Conservation (phyloP, 1,284 basidiomycete species). For the Pterulicium gracile region DNA sequence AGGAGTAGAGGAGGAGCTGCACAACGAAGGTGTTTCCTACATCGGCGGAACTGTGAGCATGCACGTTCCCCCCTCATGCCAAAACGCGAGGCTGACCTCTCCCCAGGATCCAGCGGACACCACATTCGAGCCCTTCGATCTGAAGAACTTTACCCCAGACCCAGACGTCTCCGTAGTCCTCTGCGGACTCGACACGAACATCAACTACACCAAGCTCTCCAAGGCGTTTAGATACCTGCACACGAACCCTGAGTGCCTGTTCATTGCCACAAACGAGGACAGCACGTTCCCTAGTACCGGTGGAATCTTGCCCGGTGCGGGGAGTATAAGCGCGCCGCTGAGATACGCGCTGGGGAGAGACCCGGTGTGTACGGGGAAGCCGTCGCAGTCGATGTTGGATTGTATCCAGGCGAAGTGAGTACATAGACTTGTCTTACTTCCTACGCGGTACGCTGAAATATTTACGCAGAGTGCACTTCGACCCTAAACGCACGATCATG, state of each 20-base stretch:
- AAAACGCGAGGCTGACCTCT: not conserved
- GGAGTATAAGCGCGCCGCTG: constrained; percentile 77
- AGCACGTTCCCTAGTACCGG: constrained; percentile 78
- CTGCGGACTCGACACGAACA: constrained; percentile 71
- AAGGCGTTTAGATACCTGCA: constrained; percentile 91
- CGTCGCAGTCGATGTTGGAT: constrained; percentile 86
- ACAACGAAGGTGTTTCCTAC: constrained; percentile 69
- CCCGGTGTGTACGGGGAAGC: constrained; percentile 86
- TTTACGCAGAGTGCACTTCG: constrained; percentile 62
- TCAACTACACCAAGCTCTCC: constrained; percentile 90
- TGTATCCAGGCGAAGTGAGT: constrained; percentile 89
- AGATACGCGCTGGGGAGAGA: constrained; percentile 61
- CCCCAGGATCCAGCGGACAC: constrained; percentile 74
- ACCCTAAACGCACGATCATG: constrained; percentile 84
- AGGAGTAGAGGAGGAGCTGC: constrained; percentile 90
- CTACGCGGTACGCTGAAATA: not conserved
- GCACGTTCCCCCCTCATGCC: constrained; percentile 3
- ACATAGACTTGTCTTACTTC: constrained; percentile 9
- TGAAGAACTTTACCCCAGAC: constrained; percentile 66
- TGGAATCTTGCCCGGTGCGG: constrained; percentile 82
- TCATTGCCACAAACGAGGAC: constrained; percentile 92
- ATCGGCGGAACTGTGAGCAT: constrained; percentile 77
- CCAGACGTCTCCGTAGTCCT: constrained; percentile 82
- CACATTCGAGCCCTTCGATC: constrained; percentile 61
- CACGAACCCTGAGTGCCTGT: constrained; percentile 69